phyloP scores from a whole-genome alignment of 106 monocot genomes.

The Apostasia ramifera region DNA sequence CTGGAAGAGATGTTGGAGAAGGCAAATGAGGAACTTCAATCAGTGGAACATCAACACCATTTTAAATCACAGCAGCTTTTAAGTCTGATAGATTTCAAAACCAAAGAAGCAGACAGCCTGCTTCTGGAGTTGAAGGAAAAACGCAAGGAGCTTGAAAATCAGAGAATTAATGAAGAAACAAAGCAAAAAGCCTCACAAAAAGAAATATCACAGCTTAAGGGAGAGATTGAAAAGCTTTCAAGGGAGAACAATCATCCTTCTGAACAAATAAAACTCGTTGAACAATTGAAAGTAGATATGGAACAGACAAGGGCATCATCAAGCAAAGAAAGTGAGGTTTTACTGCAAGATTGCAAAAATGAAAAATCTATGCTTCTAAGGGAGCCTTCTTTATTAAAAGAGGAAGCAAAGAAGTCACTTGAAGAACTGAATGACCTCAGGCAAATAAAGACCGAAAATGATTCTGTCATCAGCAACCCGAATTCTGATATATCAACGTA shows the following conservation, averaged over 20 bases:
- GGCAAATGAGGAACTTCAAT: constrained; percentile 44
- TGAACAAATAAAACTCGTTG: constrained; percentile 31
- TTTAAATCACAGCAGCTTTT: constrained; percentile 52
- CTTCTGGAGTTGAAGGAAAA: constrained; percentile 40
- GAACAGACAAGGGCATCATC: constrained; percentile 19
- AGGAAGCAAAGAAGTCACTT: constrained; percentile 26
- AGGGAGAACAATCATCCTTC: constrained; percentile 35
- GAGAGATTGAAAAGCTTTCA: constrained; percentile 35
- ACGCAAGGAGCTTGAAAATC: constrained; percentile 48
- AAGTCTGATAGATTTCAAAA: constrained; percentile 57
- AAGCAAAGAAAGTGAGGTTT: constrained; percentile 18
- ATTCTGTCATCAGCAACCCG: constrained; percentile 23
- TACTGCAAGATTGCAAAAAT: constrained; percentile 19
- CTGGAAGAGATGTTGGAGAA: constrained; percentile 53
- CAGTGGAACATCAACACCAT: constrained; percentile 27
- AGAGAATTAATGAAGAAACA: constrained; percentile 36
- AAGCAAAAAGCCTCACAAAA: constrained; percentile 36
- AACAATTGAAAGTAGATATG: constrained; percentile 23
- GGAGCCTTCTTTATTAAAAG: constrained; percentile 27
- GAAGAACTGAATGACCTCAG: constrained; percentile 30
- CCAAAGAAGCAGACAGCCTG: constrained; percentile 55
- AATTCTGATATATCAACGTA: constrained; percentile 33
- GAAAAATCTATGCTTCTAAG: constrained; percentile 30
- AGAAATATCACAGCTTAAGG: constrained; percentile 38
- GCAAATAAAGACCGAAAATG: constrained; percentile 34